These are phyloP conservation scores for Ganoderma sinense DNA, from an alignment of 1,284 basidiomycete genomes.

Conservation along the genomic window DNA sequence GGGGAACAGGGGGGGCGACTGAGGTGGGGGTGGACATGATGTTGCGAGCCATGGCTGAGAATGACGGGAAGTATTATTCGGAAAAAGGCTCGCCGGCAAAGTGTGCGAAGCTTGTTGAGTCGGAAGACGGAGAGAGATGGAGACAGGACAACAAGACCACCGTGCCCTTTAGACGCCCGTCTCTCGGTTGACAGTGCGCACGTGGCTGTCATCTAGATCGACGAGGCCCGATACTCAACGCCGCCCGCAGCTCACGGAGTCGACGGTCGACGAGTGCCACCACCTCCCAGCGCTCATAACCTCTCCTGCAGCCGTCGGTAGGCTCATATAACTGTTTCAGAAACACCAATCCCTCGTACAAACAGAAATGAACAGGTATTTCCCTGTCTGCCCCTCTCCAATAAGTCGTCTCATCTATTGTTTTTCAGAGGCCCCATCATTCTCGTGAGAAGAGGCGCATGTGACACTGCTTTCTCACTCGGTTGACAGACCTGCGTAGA, in stretches of 20 bases:
- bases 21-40: constrained; percentile 27
- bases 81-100: not conserved
- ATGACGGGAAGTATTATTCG: not conserved
- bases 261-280: not conserved
- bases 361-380: constrained; percentile 1
- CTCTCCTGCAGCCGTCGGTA: not conserved
- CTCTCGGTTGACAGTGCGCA: not conserved
- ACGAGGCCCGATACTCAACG: not conserved
- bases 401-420: not conserved
- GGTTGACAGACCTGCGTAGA: constrained; percentile 22
- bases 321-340: not conserved
- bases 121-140: constrained; percentile 5
- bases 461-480: not conserved
- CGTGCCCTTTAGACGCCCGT: not conserved
- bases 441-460: constrained; percentile 9
- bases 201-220: not conserved
- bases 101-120: not conserved
- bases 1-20: constrained; percentile 22
- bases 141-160: constrained; percentile 14
- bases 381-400: not conserved
- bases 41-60: constrained; percentile 28
- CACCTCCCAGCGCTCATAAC: not conserved
- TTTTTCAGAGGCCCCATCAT: constrained; percentile 21
- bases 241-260: not conserved
- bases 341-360: not conserved